A percentile compares a stretch with the other conserved stretches of the same genome.
Conservation (phyloP, 257 asterid species). For the Solanum neorickii region DNA sequence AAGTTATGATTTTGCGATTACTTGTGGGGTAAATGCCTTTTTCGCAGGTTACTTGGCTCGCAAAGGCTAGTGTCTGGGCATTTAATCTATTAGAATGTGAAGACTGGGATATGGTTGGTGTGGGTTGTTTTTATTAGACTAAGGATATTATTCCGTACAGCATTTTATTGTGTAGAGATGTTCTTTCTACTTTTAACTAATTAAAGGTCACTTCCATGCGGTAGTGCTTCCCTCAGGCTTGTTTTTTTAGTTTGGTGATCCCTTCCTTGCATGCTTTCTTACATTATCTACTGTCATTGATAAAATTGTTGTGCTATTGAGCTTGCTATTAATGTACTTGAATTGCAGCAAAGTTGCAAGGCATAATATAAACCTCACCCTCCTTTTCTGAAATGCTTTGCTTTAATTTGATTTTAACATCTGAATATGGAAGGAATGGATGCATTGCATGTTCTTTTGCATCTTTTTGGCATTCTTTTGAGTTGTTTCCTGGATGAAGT, state of each 20-base stretch:
- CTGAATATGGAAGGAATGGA: not conserved
- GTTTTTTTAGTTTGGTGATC: not conserved
- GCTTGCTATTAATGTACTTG: not conserved
- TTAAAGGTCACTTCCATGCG: not conserved
- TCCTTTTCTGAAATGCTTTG: not conserved
- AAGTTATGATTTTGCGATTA: not conserved
- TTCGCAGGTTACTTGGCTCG: not conserved
- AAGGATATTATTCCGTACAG: not conserved
- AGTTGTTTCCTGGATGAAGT: not conserved
- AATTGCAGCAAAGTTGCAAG: not conserved
- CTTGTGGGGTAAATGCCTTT: not conserved
- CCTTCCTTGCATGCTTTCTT: not conserved
- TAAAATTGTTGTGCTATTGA: not conserved
- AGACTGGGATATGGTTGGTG: not conserved
- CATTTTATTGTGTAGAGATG: not conserved
- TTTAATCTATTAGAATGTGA: not conserved
- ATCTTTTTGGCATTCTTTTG: not conserved
- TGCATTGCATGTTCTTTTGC: not conserved
- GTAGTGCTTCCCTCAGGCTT: not conserved
- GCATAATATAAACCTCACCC: not conserved
- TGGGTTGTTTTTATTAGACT: not conserved
- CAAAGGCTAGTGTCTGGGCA: not conserved
- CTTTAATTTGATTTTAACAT: not conserved
- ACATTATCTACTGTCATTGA: not conserved
- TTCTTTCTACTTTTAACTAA: not conserved